Conservation (phyloP, 192 early-diverging fungal species). For the Gaertneriomyces semiglobifer region DNA sequence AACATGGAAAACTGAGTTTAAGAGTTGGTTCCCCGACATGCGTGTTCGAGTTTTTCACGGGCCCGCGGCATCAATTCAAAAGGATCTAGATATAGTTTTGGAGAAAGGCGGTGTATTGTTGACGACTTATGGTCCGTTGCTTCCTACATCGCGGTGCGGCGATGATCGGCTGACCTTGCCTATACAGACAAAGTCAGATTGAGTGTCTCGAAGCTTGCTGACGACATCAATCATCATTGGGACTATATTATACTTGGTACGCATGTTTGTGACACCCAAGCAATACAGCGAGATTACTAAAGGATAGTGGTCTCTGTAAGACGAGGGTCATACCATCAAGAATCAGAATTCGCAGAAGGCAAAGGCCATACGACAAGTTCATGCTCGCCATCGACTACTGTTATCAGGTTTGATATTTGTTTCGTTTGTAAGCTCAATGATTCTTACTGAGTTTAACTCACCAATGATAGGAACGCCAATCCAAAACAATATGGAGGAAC, state of each 20-base stretch:
- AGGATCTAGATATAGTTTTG: slow-evolving; percentile 16
- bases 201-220: neutral
- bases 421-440: too few species aligned
- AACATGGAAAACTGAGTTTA: slow-evolving; percentile 26
- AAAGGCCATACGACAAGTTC: slow-evolving; percentile 12
- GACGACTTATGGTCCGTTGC: slow-evolving; percentile 19
- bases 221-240: slow-evolving; percentile 11
- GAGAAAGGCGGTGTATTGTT: slow-evolving; percentile 28
- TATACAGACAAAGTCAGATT: slow-evolving; percentile 20
- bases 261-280: neutral
- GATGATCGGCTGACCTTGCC: neutral
- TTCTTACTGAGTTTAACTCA: too few species aligned
- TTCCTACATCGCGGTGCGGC: neutral
- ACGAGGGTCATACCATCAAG: slow-evolving; percentile 25
- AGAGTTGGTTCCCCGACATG: slow-evolving; percentile 1
- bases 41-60: slow-evolving; percentile 24
- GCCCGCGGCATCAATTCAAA: slow-evolving; percentile 11
- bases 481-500: slow-evolving; percentile 31
- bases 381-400: slow-evolving; percentile 17
- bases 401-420: slow-evolving; percentile 8
- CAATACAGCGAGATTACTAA: neutral
- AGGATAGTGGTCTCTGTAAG: neutral
- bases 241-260: slow-evolving; percentile 25
- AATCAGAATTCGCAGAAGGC: slow-evolving; percentile 21
- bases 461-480: slow-evolving; percentile 17